Base-by-base conservation (phyloP, 2,329 filamentous ascomycete species). In the Diplodia intermedia region DNA sequence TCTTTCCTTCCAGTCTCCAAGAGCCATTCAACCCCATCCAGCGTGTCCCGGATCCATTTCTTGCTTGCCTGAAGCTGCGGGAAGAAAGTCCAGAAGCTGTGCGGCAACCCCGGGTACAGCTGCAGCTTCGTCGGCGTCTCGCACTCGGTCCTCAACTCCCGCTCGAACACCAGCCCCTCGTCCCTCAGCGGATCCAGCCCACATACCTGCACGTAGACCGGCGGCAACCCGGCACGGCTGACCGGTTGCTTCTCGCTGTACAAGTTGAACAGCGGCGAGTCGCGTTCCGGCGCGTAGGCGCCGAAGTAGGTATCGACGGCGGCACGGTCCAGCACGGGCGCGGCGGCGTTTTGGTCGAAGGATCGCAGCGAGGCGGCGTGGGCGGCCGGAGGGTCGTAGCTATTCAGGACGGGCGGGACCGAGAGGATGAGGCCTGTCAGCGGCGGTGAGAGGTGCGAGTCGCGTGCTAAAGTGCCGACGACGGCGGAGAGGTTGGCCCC, bases 101-200 rank as follows among this genome's bases (percentile, higher is more conserved):
- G 82, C 8, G 80, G 80, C 65, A 81, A 74, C 0, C 82, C 82
- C 0, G 75, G 70, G 71, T 81, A 83, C 6, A 82, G 72, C 69
- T 84, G 79, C 14, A 85, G 49, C 60, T 76, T 79, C 1, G 83
- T 85, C 71, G 77, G 72, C 8, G 85, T 76, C 5, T 75, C 79
- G 1, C 75, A 77, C 38, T 82, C 79, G 65, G 83, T 81, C 38
- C 79, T 75, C 68, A 87, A 71, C 2, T 83, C 72, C 49, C 79
- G 74, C 70, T 86, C 84, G 70, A 86, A 87, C 0, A 87, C 81
- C 55, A 88, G 69, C 0, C 77, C 83, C 66, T 87, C 85, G 68
- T 88, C 86, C 4, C 86, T 75, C 2, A 85, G 70, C 0, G 81
- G 81, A 71, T 87, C 86, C 68, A 83, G 69, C 7, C 66, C 85